A percentile compares a stretch with the other conserved stretches of the same genome.
Conservation (phyloP, 257 asterid species). For the Solanum pennellii region DNA sequence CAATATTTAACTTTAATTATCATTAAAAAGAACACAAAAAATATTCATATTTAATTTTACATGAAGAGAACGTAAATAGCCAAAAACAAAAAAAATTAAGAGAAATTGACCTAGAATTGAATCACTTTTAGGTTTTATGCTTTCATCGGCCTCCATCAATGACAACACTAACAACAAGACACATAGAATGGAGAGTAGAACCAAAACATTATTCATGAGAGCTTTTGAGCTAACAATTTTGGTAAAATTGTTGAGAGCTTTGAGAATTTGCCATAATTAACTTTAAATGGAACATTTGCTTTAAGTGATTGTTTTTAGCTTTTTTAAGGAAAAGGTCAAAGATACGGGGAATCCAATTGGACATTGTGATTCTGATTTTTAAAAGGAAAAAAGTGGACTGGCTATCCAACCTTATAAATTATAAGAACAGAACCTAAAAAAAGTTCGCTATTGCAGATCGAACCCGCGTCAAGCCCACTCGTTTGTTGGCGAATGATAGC, state of each 20-base stretch:
- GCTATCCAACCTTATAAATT: not conserved
- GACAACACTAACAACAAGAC: not conserved
- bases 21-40: not conserved
- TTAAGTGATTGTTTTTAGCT: not conserved
- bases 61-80: not conserved
- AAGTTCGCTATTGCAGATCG: not conserved
- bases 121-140: not conserved
- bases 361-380: not conserved
- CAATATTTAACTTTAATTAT: not conserved
- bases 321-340: no score
- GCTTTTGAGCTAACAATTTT: not conserved
- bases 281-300: not conserved
- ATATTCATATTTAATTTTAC: not conserved
- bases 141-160: not conserved
- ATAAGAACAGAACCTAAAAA: not conserved
- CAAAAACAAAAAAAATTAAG: not conserved
- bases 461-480: not conserved
- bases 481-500: not conserved
- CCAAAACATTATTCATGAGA: not conserved
- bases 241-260: not conserved
- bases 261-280: not conserved
- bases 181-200: not conserved
- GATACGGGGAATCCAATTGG: not conserved
- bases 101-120: not conserved
- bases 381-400: not conserved